Evolutionary conservation across 2,329 filamentous ascomycete species (phyloP).

Genomic region (Aspergillus sp.): DNA sequence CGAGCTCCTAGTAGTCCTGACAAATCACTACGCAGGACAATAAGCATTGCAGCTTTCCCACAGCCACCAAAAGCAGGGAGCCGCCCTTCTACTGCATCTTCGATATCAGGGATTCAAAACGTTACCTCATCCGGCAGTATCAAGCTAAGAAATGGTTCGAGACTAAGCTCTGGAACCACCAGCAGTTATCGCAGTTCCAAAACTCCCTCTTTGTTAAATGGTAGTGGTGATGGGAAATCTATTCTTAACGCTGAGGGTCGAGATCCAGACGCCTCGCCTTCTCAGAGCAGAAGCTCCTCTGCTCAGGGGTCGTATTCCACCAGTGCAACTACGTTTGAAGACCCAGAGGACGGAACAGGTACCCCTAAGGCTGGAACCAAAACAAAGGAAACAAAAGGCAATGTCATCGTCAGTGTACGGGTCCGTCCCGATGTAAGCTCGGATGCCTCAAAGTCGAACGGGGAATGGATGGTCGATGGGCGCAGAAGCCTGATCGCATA

Average conservation of each 20-base stretch:
- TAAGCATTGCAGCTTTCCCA: conserved; percentile 92
- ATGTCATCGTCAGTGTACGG: conserved; percentile 91
- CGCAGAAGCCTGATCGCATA: conserved; percentile 78
- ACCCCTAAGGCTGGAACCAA: conserved; percentile 27
- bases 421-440: conserved; percentile 73
- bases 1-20: conserved; percentile 51
- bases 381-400: conserved; percentile 75
- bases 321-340: conserved; percentile 83
- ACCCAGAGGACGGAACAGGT: conserved; percentile 55
- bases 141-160: conserved; percentile 53
- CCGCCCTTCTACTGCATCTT: conserved; percentile 57
- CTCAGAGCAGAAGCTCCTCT: conserved; percentile 86
- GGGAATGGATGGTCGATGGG: conserved; percentile 90
- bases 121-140: conserved; percentile 24
- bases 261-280: conserved; percentile 74
- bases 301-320: conserved; percentile 90
- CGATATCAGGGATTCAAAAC: conserved; percentile 32
- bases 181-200: conserved; percentile 45
- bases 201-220: conserved; percentile 73
- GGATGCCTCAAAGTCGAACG: conserved; percentile 60
- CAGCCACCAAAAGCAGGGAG: conserved; percentile 71
- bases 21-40: conserved; percentile 74
- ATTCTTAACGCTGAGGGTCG: conserved; percentile 60
- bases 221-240: conserved; percentile 70
- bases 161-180: conserved; percentile 52